Evolutionary conservation across 768 basidiomycete species (phyloP).

Genomic region (Kwoniella europaea): DNA sequence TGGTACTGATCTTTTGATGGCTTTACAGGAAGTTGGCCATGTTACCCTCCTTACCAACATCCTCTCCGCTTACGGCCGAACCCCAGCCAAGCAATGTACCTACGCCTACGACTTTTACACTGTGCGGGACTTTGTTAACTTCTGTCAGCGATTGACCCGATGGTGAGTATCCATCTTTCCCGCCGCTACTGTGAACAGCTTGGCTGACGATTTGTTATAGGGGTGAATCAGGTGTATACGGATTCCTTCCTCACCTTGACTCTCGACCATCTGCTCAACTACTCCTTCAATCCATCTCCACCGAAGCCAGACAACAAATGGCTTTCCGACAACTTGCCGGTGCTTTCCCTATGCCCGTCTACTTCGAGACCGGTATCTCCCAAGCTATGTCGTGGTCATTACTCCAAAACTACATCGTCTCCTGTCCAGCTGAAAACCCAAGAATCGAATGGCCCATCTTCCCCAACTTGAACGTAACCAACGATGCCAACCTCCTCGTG

Average conservation of each 20-base stretch:
- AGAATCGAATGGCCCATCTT: conserved; percentile 65
- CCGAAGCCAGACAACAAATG: conserved; percentile 71
- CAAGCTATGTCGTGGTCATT: conserved; percentile 71
- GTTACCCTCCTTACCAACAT: conserved; percentile 64
- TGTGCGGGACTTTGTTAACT: conserved; percentile 68
- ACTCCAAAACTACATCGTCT: conserved; percentile 64
- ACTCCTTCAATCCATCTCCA: conserved; percentile 66
- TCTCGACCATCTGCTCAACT: conserved; percentile 65
- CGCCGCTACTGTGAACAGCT: background rate
- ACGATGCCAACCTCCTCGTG: conserved; percentile 56
- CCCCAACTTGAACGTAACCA: conserved; percentile 64
- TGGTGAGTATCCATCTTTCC: conserved; percentile 40
- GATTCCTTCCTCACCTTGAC: conserved; percentile 70
- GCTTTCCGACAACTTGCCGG: conserved; percentile 69
- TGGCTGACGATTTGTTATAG: conserved; percentile 39
- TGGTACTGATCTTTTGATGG: conserved; percentile 48
- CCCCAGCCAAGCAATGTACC: conserved; percentile 61
- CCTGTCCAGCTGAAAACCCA: conserved; percentile 66
- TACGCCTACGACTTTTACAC: conserved; percentile 66
- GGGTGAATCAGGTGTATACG: conserved; percentile 68
- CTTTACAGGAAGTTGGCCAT: conserved; percentile 67
- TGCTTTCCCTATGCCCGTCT: conserved; percentile 65
- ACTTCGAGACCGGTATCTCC: conserved; percentile 66
- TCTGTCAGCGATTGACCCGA: conserved; percentile 64
- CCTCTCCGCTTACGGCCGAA: conserved; percentile 61